Percentiles rank a stretch among this genome's conserved stretches.
These are phyloP conservation scores for Phytophthora constricta DNA, from an alignment of 352 stramenopile species.

Conservation along the genomic window DNA sequence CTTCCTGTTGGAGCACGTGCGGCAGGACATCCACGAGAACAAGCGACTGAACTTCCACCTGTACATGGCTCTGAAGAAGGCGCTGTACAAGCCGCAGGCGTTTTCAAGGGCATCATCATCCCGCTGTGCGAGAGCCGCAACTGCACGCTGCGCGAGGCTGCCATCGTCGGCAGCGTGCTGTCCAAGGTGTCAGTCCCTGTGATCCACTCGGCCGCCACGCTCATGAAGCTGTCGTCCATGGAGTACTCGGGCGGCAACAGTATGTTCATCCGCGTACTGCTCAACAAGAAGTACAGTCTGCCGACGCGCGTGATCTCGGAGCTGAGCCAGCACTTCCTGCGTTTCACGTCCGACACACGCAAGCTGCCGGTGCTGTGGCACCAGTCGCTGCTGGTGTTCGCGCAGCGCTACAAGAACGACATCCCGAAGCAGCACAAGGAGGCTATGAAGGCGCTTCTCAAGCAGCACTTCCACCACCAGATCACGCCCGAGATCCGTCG, in stretches of 20 bases:
- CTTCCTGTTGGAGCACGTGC: slow-evolving; percentile 96
- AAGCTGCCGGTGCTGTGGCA: slow-evolving; percentile 98
- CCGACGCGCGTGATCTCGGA: slow-evolving; percentile 96
- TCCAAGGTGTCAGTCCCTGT: slow-evolving; percentile 98
- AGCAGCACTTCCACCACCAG: slow-evolving; percentile 94
- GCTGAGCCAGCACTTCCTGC: slow-evolving; percentile 96
- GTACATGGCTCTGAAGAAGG: slow-evolving; percentile 99
- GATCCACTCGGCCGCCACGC: slow-evolving; percentile 98
- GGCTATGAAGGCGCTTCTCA: slow-evolving; percentile 92
- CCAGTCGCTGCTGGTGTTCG: slow-evolving; percentile 98
- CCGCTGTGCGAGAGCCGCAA: slow-evolving; percentile 94
- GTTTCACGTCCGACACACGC: slow-evolving; percentile 90
- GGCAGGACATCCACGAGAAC: slow-evolving; percentile 97
- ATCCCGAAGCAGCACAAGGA: slow-evolving; percentile 96
- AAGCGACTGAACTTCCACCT: slow-evolving; percentile 99
- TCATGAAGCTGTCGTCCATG: slow-evolving; percentile 98
- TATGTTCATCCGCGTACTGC: slow-evolving; percentile 98
- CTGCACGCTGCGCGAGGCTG: slow-evolving; percentile 97
- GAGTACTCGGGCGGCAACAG: slow-evolving; percentile 97
- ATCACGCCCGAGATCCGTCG: slow-evolving; percentile 99
- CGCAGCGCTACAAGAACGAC: slow-evolving; percentile 99
- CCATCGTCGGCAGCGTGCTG: slow-evolving; percentile 98
- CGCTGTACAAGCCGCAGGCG: slow-evolving; percentile 98
- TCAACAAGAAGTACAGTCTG: slow-evolving; percentile 99
- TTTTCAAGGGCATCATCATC: slow-evolving; percentile 99